A percentile compares a stretch with the other conserved stretches of the same genome.
phyloP scores from a whole-genome alignment of 345 rosid genomes.

The Microcos paniculata region DNA sequence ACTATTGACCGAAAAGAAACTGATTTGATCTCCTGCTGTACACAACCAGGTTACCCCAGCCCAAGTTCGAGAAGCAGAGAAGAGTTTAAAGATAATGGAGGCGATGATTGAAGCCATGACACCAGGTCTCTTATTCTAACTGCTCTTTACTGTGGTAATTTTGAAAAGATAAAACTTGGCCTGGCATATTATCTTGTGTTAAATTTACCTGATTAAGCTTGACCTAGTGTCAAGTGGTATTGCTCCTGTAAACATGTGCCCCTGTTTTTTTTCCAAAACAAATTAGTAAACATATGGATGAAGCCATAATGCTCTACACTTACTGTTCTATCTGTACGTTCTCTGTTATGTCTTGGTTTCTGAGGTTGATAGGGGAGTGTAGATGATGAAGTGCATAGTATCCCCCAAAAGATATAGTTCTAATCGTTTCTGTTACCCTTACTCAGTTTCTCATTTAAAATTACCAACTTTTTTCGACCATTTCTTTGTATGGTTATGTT shows the following conservation, averaged over 20 bases:
- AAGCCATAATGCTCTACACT: background rate
- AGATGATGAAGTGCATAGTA: background rate
- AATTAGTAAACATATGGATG: background rate
- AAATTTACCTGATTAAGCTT: background rate
- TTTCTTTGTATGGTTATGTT: background rate
- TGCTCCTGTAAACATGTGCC: background rate
- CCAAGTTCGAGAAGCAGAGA: slow-evolving; percentile 94
- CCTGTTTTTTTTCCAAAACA: background rate
- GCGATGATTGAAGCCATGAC: slow-evolving; percentile 93
- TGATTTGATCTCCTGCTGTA: slow-evolving; percentile 1
- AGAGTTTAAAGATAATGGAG: slow-evolving; percentile 81
- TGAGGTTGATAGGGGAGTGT: background rate
- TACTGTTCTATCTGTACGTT: background rate
- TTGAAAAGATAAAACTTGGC: slow-evolving; percentile 3
- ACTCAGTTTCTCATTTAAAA: background rate
- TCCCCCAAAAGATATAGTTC: background rate
- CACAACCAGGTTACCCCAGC: slow-evolving; percentile 75
- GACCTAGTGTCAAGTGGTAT: background rate
- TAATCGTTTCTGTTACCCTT: background rate
- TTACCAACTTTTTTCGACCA: background rate
- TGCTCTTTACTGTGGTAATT: slow-evolving; percentile 4
- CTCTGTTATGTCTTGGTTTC: background rate
- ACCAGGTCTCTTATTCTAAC: slow-evolving; percentile 52
- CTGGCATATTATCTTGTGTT: background rate
- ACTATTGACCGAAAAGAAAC: background rate